These are phyloP conservation scores for Penicillium paneum DNA, from an alignment of 2,329 filamentous ascomycete species.

Conservation along the genomic window DNA sequence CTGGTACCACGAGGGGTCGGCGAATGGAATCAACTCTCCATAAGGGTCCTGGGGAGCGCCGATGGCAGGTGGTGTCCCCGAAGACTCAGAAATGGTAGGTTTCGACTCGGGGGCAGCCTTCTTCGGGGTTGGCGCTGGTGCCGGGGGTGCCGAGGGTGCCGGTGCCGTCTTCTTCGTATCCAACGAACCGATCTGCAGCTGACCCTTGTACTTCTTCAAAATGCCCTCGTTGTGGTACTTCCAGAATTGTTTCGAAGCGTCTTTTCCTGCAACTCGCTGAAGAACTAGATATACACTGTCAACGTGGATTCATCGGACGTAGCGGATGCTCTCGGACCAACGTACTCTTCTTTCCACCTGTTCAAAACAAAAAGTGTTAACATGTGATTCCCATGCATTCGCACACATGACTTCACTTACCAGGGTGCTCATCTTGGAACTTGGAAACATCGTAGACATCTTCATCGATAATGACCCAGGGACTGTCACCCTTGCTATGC, in stretches of 20 bases:
- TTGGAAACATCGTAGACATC: conserved; percentile 95
- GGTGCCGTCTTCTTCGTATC: conserved; percentile 70
- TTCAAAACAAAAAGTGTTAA: background rate
- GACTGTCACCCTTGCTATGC: conserved; percentile 81
- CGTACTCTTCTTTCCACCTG: conserved; percentile 70
- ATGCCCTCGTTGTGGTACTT: conserved; percentile 62
- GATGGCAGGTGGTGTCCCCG: conserved; percentile 50
- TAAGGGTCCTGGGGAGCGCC: conserved; percentile 77
- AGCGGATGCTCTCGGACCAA: conserved; percentile 6
- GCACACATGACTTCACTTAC: conserved; percentile 25
- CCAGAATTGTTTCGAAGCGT: conserved; percentile 67
- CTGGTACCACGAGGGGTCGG: conserved; percentile 93
- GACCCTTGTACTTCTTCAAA: conserved; percentile 60
- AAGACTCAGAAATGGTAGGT: conserved; percentile 43
- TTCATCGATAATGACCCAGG: conserved; percentile 89
- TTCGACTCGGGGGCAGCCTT: conserved; percentile 56
- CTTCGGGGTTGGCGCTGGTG: conserved; percentile 46
- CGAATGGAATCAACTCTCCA: conserved; percentile 84
- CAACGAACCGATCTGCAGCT: conserved; percentile 67
- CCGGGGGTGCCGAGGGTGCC: background rate
- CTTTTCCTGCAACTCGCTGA: conserved; percentile 63
- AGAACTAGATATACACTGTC: conserved; percentile 49
- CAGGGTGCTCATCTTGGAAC: conserved; percentile 78
- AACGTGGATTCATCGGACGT: conserved; percentile 12
- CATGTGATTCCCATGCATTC: background rate